Conservation (phyloP, 1,284 basidiomycete species). For the Marasmius oreades region DNA sequence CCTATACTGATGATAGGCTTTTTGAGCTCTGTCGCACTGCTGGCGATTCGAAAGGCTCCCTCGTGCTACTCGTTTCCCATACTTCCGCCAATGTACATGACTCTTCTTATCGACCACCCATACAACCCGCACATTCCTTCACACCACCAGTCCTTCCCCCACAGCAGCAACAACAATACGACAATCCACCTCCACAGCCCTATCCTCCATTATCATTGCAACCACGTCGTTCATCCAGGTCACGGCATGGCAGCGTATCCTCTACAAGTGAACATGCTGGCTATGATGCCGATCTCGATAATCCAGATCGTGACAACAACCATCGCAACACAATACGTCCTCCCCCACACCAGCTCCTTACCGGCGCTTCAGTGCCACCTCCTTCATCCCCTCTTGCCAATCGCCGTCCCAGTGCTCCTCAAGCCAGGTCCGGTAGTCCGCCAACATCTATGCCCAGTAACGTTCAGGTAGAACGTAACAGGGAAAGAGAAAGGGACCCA, state of each 20-base stretch:
- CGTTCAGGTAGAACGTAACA: constrained; percentile 6
- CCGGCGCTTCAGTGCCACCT: constrained; percentile 13
- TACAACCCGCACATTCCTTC: constrained; percentile 34
- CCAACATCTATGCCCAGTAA: constrained; percentile 17
- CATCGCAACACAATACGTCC: constrained; percentile 41
- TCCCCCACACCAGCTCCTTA: constrained; percentile 28
- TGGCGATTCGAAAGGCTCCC: constrained; percentile 71
- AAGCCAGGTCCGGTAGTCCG: constrained; percentile 23
- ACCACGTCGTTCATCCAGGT: constrained; percentile 49
- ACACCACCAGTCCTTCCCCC: constrained; percentile 53
- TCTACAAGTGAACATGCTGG: constrained; percentile 65
- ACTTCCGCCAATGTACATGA: constrained; percentile 60
- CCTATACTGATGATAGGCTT: constrained; percentile 66
- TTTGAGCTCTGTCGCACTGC: constrained; percentile 68
- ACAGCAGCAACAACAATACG: constrained; percentile 37
- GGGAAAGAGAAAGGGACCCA: constrained; percentile 10
- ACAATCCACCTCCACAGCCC: constrained; percentile 20
- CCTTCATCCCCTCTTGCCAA: constrained; percentile 24
- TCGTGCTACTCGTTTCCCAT: constrained; percentile 79
- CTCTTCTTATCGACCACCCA: constrained; percentile 30
- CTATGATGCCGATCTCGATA: constrained; percentile 71
- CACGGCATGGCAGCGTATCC: constrained; percentile 57
- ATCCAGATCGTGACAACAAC: constrained; percentile 44
- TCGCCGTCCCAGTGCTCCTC: constrained; percentile 25
- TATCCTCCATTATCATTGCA: constrained; percentile 48